Evolutionary conservation across 805 yeast genomes (phyloP), one percentile per base, ranked within the genome.

Genomic region (Zygoascus tannicola): DNA sequence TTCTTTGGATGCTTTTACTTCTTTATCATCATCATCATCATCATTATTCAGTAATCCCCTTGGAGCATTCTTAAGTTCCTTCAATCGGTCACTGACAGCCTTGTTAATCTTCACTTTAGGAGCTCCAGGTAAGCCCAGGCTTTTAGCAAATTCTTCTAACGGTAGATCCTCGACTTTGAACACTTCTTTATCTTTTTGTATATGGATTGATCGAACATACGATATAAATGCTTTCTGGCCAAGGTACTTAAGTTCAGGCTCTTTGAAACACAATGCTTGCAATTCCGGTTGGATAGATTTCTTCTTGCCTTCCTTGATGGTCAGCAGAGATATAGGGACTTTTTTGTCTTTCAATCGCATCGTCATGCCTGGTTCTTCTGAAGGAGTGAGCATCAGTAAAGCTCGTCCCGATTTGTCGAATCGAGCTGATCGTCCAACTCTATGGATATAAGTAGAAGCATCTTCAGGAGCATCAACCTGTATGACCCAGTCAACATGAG

Each of bases 141-240:
- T 83, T 47, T 75, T 32, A 4, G 99, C 97, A 63, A 70, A 87
- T 44, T 75, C 84, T 50, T 90, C 96, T 2, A 81, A 66, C 2
- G 95, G 94, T 3, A 90, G 59, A 39, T 77, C 76, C 10, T 79
- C 83, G 33, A 87, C 72, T 51, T 82, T 76, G 66, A 92, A 92
- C 10, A 88, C 80, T 32, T 80, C 83, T 61, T 86, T 86, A 58
- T 90, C 95, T 56, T 81, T 79, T 63, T 88, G 97, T 38, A 92
- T 69, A 58, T 81, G 80, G 4, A 92, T 74, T 2, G 96, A 85
- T 53, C 85, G 75, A 62, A 81, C 80, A 60, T 92, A 92, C 7
- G 97, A 85, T 35, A 88, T 84, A 56, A 92, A 92, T 5, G 97
- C 96, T 60, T 90, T 85, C 67, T 92, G 98, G 1, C 92, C 98